A percentile compares a stretch with the other conserved stretches of the same genome.
Evolutionary conservation across 768 basidiomycete species (phyloP).

Genomic region (Saitozyma sp.): DNA sequence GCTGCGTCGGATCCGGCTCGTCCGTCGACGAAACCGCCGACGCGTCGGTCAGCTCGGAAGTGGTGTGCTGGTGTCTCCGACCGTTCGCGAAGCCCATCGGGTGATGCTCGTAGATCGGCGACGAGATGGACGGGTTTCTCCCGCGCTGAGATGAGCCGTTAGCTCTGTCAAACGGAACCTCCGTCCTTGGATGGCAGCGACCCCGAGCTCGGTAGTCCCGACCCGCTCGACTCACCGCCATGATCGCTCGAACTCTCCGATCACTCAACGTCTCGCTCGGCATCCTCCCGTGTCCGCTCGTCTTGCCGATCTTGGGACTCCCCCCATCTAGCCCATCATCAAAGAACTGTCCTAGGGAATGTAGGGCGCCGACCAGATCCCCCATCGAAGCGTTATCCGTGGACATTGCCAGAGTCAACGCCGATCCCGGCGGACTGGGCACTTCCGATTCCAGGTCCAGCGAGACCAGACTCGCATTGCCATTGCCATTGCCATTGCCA

Average conservation of each 20-base stretch:
- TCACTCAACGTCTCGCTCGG: conserved; percentile 30
- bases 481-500: conserved; percentile 37
- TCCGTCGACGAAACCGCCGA: conserved; percentile 8
- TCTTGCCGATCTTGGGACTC: background rate
- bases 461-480: conserved; percentile 15
- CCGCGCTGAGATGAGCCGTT: conserved; percentile 24
- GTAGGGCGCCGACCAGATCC: conserved; percentile 59
- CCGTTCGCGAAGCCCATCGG: background rate
- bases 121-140: conserved; percentile 35
- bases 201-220: too few relatives aligned
- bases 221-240: conserved; percentile 40
- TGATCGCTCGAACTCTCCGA: conserved; percentile 40
- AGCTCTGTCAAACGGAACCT: background rate
- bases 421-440: conserved; percentile 42
- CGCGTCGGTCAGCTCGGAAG: conserved; percentile 16
- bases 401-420: conserved; percentile 17
- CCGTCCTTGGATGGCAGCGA: too few relatives aligned
- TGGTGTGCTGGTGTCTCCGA: conserved; percentile 12
- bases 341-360: conserved; percentile 54
- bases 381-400: conserved; percentile 58
- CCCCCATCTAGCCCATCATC: conserved; percentile 41
- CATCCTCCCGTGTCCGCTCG: conserved; percentile 15
- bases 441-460: conserved; percentile 1
- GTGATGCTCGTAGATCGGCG: conserved; percentile 32
- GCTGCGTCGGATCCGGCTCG: too few relatives aligned